phyloP scores from a whole-genome alignment of 23 red algal genomes.

The Gracilaria gracilis region DNA sequence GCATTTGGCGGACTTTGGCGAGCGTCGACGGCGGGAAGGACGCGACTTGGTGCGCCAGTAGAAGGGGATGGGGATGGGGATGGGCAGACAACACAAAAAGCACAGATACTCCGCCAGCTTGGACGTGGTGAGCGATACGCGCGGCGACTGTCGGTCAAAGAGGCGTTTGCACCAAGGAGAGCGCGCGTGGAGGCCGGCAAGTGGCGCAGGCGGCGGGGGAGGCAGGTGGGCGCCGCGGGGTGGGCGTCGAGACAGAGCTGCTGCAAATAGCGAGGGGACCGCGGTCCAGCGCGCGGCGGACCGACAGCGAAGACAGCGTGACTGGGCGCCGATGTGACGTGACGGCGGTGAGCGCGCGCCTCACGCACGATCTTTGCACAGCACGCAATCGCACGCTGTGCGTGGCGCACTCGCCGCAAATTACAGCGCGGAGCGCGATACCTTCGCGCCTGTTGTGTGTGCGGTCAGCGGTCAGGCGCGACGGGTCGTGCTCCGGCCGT shows the following conservation, averaged over 20 bases:
- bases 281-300: no score
- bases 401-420: background rate
- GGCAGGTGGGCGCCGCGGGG: no score
- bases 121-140: background rate
- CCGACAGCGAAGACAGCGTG: background rate
- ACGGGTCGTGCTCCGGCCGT: no score
- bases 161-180: background rate
- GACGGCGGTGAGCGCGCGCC: background rate
- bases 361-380: background rate
- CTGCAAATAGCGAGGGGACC: no score
- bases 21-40: background rate
- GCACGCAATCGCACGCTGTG: background rate
- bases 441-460: background rate
- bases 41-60: conserved; percentile 48
- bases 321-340: background rate
- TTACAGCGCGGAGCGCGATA: background rate
- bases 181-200: no score
- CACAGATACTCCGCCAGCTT: conserved; percentile 39
- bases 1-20: background rate
- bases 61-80: conserved; percentile 56
- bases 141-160: background rate
- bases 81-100: conserved; percentile 62
- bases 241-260: no score
- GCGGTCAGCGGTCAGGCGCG: no score
- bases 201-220: no score